Evolutionary conservation across 1,284 basidiomycete species (phyloP).

Genomic region (Cyathus olla): DNA sequence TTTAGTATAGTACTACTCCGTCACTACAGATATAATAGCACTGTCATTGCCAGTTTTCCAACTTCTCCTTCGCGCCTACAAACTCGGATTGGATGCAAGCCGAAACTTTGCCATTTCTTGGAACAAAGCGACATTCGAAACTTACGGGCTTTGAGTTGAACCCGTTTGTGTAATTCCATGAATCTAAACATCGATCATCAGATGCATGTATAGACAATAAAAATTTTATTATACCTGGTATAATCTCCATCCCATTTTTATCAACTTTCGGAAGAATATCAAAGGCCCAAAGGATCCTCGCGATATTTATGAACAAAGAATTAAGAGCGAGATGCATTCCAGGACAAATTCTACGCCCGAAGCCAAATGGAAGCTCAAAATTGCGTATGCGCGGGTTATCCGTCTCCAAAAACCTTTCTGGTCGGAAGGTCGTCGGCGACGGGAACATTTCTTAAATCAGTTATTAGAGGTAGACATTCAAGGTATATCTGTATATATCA

Average conservation of each 20-base stretch:
- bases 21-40: too few species aligned
- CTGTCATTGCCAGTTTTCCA: slow-evolving; percentile 18
- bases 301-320: slow-evolving; percentile 54
- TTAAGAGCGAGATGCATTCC: slow-evolving; percentile 56
- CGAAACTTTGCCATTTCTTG: slow-evolving; percentile 31
- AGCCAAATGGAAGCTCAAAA: slow-evolving; percentile 59
- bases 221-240: slow-evolving; percentile 23
- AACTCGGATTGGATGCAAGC: slow-evolving; percentile 30
- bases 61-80: slow-evolving; percentile 13
- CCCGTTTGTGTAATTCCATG: slow-evolving; percentile 52
- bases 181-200: slow-evolving; percentile 33
- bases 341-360: slow-evolving; percentile 56
- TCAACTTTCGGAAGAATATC: slow-evolving; percentile 44
- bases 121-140: slow-evolving; percentile 50
- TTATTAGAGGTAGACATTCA: neutral
- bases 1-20: too few species aligned
- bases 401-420: slow-evolving; percentile 48
- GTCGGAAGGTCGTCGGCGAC: slow-evolving; percentile 45
- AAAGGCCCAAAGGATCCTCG: slow-evolving; percentile 56
- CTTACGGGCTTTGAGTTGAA: slow-evolving; percentile 58
- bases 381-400: slow-evolving; percentile 45
- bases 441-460: slow-evolving; percentile 31
- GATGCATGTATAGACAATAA: too few species aligned
- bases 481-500: neutral
- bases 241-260: slow-evolving; percentile 20